phyloP scores from a whole-genome alignment of 139 green algal species.

The Eudorina sp. region DNA sequence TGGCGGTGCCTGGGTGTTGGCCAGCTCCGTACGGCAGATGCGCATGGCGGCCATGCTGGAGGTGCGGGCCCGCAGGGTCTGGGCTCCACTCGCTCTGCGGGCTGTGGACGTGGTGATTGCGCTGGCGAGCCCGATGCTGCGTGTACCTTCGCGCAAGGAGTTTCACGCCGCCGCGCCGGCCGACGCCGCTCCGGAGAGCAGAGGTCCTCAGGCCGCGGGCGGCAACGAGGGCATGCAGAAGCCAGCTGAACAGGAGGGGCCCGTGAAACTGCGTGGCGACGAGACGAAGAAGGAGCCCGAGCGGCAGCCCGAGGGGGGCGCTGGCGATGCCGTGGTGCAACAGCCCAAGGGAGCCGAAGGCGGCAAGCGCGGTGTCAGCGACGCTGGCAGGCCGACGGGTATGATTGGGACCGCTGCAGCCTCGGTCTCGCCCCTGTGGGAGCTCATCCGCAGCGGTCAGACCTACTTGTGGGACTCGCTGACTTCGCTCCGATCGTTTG shows the following conservation, averaged over 20 bases:
- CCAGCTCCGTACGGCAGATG: conserved; percentile 12
- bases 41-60: neutral
- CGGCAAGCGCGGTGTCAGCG: neutral
- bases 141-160: too few relatives aligned
- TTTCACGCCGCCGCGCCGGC: too few relatives aligned
- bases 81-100: conserved; percentile 29
- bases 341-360: too few relatives aligned
- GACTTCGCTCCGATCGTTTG: neutral
- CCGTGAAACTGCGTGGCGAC: too few relatives aligned
- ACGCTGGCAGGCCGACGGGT: neutral
- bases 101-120: neutral
- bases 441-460: neutral
- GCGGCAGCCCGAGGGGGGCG: neutral
- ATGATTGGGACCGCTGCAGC: neutral
- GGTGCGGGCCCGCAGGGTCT: conserved; percentile 14
- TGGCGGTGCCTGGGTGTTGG: conserved; percentile 12
- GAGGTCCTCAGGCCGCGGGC: too few relatives aligned
- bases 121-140: conserved; percentile 31
- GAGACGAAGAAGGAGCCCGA: neutral
- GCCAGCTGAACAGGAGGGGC: neutral
- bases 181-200: too few relatives aligned
- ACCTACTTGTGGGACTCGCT: conserved; percentile 6
- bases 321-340: neutral
- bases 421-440: neutral
- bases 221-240: neutral